Evolutionary conservation across 1,139 yeast species (phyloP), one percentile per base, ranked within the genome.

Genomic region (Hansenula sp.): DNA sequence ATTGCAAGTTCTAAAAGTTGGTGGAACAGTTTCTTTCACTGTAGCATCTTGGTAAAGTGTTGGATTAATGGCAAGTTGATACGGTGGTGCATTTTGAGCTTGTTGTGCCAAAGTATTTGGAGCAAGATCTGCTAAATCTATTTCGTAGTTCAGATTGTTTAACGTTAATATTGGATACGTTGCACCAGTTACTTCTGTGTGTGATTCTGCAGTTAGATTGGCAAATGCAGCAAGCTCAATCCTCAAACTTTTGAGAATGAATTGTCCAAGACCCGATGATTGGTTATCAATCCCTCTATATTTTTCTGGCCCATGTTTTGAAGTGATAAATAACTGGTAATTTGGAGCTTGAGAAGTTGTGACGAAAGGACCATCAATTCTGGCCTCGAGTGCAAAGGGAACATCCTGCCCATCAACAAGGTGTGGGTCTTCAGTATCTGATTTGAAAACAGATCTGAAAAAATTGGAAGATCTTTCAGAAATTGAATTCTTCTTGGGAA

Each of bases 1-100:
- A 54, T 79, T 79, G 55, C 87, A 80, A 5, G 81, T 75, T 31
- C 59, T 61, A 57, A 80, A 80, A 4, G 75, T 63, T 2, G 86
- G 84, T 1, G 77, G 60, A 10, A 77, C 59, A 43, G 66, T 58
- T 38, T 68, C 73, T 0, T 84, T 82, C 16, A 79, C 52, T 1
- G 65, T 54, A 32, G 74, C 26, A n/a, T 31, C n/a, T n/a, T n/a
- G n/a, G n/a, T n/a, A n/a, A n/a, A n/a, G n/a, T n/a, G n/a, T n/a
- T n/a, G n/a, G n/a, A n/a, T n/a, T n/a, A n/a, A n/a, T n/a, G n/a
- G n/a, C n/a, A n/a, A n/a, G n/a, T n/a, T n/a, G n/a, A n/a, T n/a
- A n/a, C n/a, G n/a, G n/a, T n/a, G n/a, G n/a, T n/a, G n/a, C n/a
- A n/a, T n/a, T n/a, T n/a, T n/a, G n/a, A n/a, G n/a, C n/a, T n/a